phyloP scores from a whole-genome alignment of 495 filamentous ascomycete species.

The Penicillium alfredii region DNA sequence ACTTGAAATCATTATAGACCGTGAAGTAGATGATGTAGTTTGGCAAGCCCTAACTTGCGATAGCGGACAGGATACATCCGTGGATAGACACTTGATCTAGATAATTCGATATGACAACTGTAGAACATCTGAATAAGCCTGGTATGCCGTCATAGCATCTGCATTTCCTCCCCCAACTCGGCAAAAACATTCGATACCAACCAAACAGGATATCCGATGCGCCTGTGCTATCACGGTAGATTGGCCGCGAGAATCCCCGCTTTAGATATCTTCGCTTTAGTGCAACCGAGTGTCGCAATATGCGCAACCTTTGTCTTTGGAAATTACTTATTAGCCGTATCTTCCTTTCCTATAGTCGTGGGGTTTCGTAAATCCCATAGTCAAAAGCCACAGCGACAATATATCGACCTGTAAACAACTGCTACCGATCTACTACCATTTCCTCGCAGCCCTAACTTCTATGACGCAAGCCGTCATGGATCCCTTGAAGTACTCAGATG shows the following conservation, averaged over 20 bases:
- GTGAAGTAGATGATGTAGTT: too few species aligned
- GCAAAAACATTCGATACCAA: slow-evolving; percentile 20
- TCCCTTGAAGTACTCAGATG: slow-evolving; percentile 6
- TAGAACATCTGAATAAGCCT: background rate
- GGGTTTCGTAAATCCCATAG: background rate
- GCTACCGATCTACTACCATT: too few species aligned
- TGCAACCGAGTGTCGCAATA: slow-evolving; percentile 6
- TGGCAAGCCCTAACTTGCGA: too few species aligned
- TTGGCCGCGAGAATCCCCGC: slow-evolving; percentile 18
- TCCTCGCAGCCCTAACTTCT: slow-evolving; percentile 6
- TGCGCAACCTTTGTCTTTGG: background rate
- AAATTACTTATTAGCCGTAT: slow-evolving; percentile 10
- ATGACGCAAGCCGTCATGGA: slow-evolving; percentile 12
- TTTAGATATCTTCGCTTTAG: slow-evolving; percentile 6
- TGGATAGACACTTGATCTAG: too few species aligned
- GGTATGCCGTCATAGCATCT: slow-evolving; percentile 7
- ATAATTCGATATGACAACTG: too few species aligned
- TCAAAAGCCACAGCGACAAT: too few species aligned
- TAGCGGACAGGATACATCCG: too few species aligned
- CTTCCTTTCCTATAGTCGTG: too few species aligned
- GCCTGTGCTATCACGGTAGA: slow-evolving; percentile 3
- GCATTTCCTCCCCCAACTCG: slow-evolving; percentile 25
- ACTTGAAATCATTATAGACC: too few species aligned
- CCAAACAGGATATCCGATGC: slow-evolving; percentile 18
- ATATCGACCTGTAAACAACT: too few species aligned